Base-by-base conservation (phyloP, 1,284 basidiomycete species). In the Ustilago nuda region DNA sequence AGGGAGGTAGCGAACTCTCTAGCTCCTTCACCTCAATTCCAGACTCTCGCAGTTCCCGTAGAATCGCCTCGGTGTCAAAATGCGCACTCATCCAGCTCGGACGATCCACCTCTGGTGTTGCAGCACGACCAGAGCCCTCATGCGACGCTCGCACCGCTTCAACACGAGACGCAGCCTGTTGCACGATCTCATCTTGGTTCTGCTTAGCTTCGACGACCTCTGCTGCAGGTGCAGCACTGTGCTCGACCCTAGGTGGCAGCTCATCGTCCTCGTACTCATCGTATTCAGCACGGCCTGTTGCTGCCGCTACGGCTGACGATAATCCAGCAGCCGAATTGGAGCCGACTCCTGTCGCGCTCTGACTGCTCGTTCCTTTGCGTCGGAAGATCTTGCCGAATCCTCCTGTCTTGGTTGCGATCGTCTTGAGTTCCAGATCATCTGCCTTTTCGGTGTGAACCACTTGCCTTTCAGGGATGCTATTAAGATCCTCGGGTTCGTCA, bases 401-500 rank as follows among this genome's bases (percentile, higher is more conserved):
- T 9, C 78, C 80, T 12, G 79, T 67, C 53, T 69, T 72, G 27
- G 78, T 81, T 6, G 72, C 41, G n/a, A 80, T 76, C 6, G 76
- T 53, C 53, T 76, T 80, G 50, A 79, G 66, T 60, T 82, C 80
- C 19, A 68, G 15, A 1, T 75, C 51, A 17, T 30, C 46, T 2
- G 63, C 43, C 56, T 56, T 51, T 48, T 68, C 66, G 23, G 71
- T 65, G 9, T 27, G 63, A 5, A 83, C 70, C 7, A 84, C 71
- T 55, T 85, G 77, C 32, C 84, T 62, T 52, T 85, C 84, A 3
- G 83, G 84, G 6, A 85, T 78, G 33, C 77, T 74, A 27, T 72
- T 72, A 23, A 85, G 67, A 37, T 84, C 82, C 50, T 85, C 84
- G 6, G 84, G 84, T 71, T 85, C 84, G 62, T 85, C 84, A 73